Evolutionary conservation across 2,329 filamentous ascomycete genomes (phyloP), one percentile per base, ranked within the genome.

Genomic region (Tolypocladium endophyticum): DNA sequence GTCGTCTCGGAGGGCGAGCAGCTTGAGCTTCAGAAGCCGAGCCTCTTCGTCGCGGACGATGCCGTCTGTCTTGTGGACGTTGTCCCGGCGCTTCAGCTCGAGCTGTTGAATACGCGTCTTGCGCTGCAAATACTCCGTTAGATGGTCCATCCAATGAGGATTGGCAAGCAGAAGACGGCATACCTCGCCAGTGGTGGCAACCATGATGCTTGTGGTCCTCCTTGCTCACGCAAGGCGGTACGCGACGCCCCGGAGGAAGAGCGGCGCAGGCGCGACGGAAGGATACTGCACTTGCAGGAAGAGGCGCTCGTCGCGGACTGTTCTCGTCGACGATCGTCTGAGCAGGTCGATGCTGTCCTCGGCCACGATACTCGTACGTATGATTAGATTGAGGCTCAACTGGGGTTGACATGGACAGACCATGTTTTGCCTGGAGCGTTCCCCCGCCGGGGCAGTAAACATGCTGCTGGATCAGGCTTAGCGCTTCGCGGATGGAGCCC

Each of bases 1-100:
- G 63, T 95, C 88, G 64, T 92, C 85, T 62, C 87, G 81, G n/a
- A 89, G 77, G n/a, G 92, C 74, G 58, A 92, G 75, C 59, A 87
- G 79, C 63, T 87, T 83, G 62, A 93, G 79, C 64, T 85, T 85
- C 58, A 91, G 74, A 64, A 86, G 82, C 55, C 92, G 86, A 45
- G 84, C 79, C 61, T 87, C 84, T 71, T 97, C 92, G 64, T 91
- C 85, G 67, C 89, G 89, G 64, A 84, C 76, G 59, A 95, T 79
- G 14, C 87, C 77, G 58, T 89, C 82, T 41, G 88, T 82, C 59
- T 86, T 79, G 65, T 87, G 85, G 59, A 83, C 74, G 64, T 81
- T 82, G 61, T 81, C 80, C 64, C 88, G 84, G 70, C 92, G 90
- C 66, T 83, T 83, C 62, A 88, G 75, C 70, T 95, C 90, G 58